Evolutionary conservation across 208 protist species (phyloP).

Genomic region (Balamuthia mandrillaris): DNA sequence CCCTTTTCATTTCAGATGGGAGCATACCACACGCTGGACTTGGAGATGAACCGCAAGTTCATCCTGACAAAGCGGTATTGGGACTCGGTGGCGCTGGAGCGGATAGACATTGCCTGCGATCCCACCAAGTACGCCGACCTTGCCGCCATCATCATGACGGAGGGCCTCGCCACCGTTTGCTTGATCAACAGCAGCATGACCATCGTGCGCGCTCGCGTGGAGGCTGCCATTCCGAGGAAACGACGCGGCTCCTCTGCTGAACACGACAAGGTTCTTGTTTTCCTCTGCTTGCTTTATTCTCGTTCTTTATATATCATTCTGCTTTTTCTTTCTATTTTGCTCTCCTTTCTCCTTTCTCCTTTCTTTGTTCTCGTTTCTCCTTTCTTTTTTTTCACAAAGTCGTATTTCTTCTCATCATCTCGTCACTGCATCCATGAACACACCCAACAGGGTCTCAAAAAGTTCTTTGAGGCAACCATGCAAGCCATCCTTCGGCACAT

Average conservation of each 20-base stretch:
- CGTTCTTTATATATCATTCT: slow-evolving; percentile 15
- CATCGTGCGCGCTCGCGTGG: slow-evolving; percentile 74
- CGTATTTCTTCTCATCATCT: neutral
- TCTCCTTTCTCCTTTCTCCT: too few species aligned
- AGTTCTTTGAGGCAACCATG: slow-evolving; percentile 87
- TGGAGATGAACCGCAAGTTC: slow-evolving; percentile 85
- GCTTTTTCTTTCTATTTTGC: neutral
- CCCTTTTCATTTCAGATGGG: slow-evolving; percentile 69
- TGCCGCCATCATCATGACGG: slow-evolving; percentile 89
- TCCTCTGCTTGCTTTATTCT: neutral
- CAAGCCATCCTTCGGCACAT: slow-evolving; percentile 83
- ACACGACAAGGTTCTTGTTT: slow-evolving; percentile 68
- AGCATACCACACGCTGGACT: slow-evolving; percentile 83
- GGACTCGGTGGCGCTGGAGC: slow-evolving; percentile 74
- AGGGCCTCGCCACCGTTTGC: slow-evolving; percentile 86
- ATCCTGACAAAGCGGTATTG: slow-evolving; percentile 85
- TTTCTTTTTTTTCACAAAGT: neutral
- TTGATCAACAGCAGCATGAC: slow-evolving; percentile 88
- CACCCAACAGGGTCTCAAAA: slow-evolving; percentile 82
- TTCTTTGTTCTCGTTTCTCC: too few species aligned
- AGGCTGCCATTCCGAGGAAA: slow-evolving; percentile 75
- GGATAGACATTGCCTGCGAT: slow-evolving; percentile 63
- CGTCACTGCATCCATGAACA: neutral
- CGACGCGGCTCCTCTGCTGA: slow-evolving; percentile 36
- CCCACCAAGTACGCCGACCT: slow-evolving; percentile 73